These are phyloP conservation scores for Leccinum longicurvipes DNA, from an alignment of 768 basidiomycete genomes.

Conservation along the genomic window DNA sequence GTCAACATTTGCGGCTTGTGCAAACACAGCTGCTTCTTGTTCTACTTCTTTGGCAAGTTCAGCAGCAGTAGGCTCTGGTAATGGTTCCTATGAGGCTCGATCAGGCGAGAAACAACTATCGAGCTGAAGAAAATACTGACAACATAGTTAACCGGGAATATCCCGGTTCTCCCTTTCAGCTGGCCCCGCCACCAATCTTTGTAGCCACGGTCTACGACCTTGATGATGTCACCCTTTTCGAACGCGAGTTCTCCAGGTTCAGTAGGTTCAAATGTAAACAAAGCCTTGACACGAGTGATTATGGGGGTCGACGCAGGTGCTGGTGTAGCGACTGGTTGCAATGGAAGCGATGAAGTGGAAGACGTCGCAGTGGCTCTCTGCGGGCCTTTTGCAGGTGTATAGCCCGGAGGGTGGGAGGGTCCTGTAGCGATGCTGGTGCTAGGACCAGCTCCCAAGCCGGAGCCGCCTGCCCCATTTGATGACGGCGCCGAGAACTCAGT, in stretches of 20 bases:
- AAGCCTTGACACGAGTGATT: constrained; percentile 80
- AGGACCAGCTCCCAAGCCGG: constrained; percentile 25
- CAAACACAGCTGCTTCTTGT: constrained; percentile 84
- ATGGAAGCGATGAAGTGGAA: constrained; percentile 27
- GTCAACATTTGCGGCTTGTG: constrained; percentile 84
- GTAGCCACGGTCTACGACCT: constrained; percentile 90
- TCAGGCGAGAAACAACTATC: neutral
- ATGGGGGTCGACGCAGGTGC: constrained; percentile 32
- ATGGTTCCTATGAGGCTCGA: constrained; percentile 53
- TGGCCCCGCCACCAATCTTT: constrained; percentile 98
- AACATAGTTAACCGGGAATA: constrained; percentile 97
- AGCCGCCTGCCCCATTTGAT: constrained; percentile 35
- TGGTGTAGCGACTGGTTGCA: constrained; percentile 16
- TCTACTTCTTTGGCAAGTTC: constrained; percentile 82
- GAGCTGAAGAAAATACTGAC: constrained; percentile 41
- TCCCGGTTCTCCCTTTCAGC: constrained; percentile 83
- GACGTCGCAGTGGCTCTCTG: constrained; percentile 28
- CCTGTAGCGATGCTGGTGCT: constrained; percentile 18
- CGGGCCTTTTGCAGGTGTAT: constrained; percentile 55
- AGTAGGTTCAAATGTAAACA: constrained; percentile 85
- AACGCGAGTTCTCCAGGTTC: constrained; percentile 90
- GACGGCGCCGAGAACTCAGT: constrained; percentile 39
- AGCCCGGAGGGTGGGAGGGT: constrained; percentile 48
- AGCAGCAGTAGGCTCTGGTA: constrained; percentile 77
- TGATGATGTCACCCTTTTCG: constrained; percentile 89